Base-by-base conservation (phyloP, 768 basidiomycete genomes). In the Krasilnikovozyma curviuscula region DNA sequence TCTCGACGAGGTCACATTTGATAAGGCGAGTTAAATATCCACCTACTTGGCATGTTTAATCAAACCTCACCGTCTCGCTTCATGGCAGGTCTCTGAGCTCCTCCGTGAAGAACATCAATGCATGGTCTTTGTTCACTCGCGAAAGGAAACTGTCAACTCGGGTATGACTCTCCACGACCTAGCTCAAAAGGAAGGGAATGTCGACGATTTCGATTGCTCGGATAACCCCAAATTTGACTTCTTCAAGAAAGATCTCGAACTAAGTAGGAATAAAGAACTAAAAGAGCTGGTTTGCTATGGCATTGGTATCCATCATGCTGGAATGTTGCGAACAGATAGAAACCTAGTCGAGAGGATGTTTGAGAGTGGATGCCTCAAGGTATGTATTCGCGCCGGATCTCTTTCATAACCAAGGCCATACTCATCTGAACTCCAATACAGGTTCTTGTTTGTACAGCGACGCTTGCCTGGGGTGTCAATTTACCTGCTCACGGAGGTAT, bases 391-490 rank as follows among this genome's bases (percentile, higher is more conserved):
- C 37, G 23, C 28, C 7, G 5, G 7, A 21, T 5, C 38, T n/a
- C n/a, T n/a, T 27, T 41, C 27, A 19, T 25, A 5, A 19, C 18
- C 10, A 7, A 14, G 6, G 7, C 21, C 9, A 55, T n/a, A 24
- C 28, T 8, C 13, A 12, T 23, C 31, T 39, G n/a, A 7, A 28
- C 31, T 28, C 6, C 32, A 34, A 33, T 24, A 21, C 57, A 93
- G 89, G 89, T 98, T 43, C 69, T 98, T 16, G 93, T 85, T 64
- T 98, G 93, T 68, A 98, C 93, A 2, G 85, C 93, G 5, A 98
- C 93, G 3, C 71, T 98, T 35, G 93, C 93, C 5, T 98, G 93
- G 93, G 93, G 93, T 66, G 93, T 98, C 56, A 98, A 98, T 64
- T 68, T 98, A 54, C 93, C 93, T 29, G 93, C 93, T 16, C 91